Evolutionary conservation across 768 basidiomycete genomes (phyloP).

Genomic region (Pulveroboletus sp.): DNA sequence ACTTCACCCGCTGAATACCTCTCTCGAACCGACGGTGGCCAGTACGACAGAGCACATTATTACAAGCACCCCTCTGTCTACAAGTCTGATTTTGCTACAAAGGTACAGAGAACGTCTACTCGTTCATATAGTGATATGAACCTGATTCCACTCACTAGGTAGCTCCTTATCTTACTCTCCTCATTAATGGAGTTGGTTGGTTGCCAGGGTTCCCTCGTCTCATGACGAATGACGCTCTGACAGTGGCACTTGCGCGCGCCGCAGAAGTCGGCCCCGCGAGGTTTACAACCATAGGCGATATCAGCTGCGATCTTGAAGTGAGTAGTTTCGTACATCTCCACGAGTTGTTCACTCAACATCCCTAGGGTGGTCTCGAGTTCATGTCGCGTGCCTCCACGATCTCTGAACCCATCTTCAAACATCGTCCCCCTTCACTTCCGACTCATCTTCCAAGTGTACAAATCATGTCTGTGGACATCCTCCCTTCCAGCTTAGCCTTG

Average conservation of each 20-base stretch:
- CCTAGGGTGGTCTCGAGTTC: slow-evolving; percentile 81
- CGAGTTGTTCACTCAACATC: not conserved
- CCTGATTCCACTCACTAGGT: slow-evolving; percentile 42
- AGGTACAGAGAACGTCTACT: slow-evolving; percentile 37
- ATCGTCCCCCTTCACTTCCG: slow-evolving; percentile 39
- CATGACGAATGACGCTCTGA: slow-evolving; percentile 64
- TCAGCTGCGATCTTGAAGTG: slow-evolving; percentile 84
- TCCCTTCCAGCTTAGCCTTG: slow-evolving; percentile 77
- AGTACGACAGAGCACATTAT: slow-evolving; percentile 65
- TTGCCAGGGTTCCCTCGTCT: slow-evolving; percentile 69
- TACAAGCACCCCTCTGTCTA: slow-evolving; percentile 67
- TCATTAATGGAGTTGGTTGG: slow-evolving; percentile 89
- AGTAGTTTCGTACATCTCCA: slow-evolving; percentile 3
- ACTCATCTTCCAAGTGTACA: slow-evolving; percentile 52
- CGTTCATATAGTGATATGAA: not conserved
- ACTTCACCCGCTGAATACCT: slow-evolving; percentile 68
- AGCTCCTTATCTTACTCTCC: slow-evolving; percentile 78
- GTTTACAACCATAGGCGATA: slow-evolving; percentile 75
- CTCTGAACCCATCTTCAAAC: slow-evolving; percentile 64
- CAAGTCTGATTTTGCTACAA: slow-evolving; percentile 60
- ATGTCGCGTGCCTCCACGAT: slow-evolving; percentile 73
- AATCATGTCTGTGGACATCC: slow-evolving; percentile 88
- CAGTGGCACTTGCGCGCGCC: slow-evolving; percentile 44
- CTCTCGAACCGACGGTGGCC: slow-evolving; percentile 45
- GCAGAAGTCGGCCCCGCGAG: slow-evolving; percentile 48